Evolutionary conservation across 2,329 filamentous ascomycete species (phyloP).

Genomic region (Fusarium zealandicum): DNA sequence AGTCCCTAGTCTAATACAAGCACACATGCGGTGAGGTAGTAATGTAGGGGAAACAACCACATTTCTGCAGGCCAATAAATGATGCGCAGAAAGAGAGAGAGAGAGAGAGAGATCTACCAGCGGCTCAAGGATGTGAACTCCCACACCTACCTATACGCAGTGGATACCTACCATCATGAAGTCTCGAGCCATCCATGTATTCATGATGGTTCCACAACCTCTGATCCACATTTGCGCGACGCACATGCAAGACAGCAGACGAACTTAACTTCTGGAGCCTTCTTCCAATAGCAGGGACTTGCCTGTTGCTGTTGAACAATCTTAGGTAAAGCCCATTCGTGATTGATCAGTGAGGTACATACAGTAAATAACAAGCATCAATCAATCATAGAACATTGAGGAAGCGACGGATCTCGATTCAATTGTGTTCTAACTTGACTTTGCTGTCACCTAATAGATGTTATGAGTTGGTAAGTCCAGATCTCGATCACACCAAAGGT

Average conservation of each 20-base stretch:
- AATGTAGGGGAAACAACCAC: neutral
- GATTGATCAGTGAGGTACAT: too few species aligned
- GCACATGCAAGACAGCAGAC: neutral
- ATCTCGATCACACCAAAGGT: too few species aligned
- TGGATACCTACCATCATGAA: conserved; percentile 16
- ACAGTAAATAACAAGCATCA: too few species aligned
- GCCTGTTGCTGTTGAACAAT: too few species aligned
- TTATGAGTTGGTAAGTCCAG: too few species aligned
- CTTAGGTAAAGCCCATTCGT: too few species aligned
- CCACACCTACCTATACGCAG: neutral
- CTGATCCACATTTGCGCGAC: conserved; percentile 19
- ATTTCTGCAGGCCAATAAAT: neutral
- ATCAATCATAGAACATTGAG: too few species aligned
- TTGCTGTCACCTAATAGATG: too few species aligned
- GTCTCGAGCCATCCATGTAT: conserved; percentile 17
- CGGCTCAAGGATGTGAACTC: conserved; percentile 3
- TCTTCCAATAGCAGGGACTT: neutral
- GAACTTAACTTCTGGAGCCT: conserved; percentile 2
- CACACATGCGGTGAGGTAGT: conserved; percentile 4
- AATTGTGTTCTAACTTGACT: too few species aligned
- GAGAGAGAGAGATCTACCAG: conserved; percentile 11
- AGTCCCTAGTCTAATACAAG: neutral
- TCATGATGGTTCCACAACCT: conserved; percentile 12
- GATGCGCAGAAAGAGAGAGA: too few species aligned
- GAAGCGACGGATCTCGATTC: too few species aligned